These are phyloP conservation scores for Spathaspora sp. DNA, from an alignment of 1,139 yeast species.

Conservation along the genomic window DNA sequence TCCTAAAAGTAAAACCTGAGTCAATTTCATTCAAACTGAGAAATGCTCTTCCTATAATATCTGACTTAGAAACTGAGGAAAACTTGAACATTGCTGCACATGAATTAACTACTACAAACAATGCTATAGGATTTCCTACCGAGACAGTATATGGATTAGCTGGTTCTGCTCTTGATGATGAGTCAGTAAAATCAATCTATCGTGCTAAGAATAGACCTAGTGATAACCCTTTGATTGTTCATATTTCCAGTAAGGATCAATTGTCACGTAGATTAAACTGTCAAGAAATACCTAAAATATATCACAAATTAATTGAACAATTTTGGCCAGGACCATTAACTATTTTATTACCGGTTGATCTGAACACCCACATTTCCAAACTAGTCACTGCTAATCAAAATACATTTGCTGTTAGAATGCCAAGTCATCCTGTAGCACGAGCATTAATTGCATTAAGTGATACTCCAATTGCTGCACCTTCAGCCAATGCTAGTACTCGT, in stretches of 20 bases:
- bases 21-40: constrained; percentile 26
- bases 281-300: constrained; percentile 62
- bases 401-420: constrained; percentile 91
- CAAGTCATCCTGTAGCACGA: constrained; percentile 83
- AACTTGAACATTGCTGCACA: constrained; percentile 60
- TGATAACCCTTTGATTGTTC: constrained; percentile 91
- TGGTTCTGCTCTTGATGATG: constrained; percentile 76
- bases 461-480: constrained; percentile 93
- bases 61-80: constrained; percentile 48
- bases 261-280: constrained; percentile 52
- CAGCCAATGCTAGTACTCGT: constrained; percentile 93
- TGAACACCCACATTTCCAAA: constrained; percentile 55
- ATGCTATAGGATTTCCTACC: constrained; percentile 90
- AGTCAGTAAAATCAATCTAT: constrained; percentile 74
- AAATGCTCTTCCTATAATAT: constrained; percentile 37
- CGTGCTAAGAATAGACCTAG: constrained; percentile 90
- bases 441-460: constrained; percentile 87
- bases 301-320: constrained; percentile 56
- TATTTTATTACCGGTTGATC: constrained; percentile 68
- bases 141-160: constrained; percentile 97
- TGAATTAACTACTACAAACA: constrained; percentile 47
- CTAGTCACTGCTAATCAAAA: constrained; percentile 83
- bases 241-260: constrained; percentile 77
- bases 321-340: constrained; percentile 98
- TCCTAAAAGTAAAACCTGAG: constrained; percentile 32